Evolutionary conservation across 805 yeast species (phyloP), one percentile per base, ranked within the genome.

Genomic region (Scheffersomyces lignosus): DNA sequence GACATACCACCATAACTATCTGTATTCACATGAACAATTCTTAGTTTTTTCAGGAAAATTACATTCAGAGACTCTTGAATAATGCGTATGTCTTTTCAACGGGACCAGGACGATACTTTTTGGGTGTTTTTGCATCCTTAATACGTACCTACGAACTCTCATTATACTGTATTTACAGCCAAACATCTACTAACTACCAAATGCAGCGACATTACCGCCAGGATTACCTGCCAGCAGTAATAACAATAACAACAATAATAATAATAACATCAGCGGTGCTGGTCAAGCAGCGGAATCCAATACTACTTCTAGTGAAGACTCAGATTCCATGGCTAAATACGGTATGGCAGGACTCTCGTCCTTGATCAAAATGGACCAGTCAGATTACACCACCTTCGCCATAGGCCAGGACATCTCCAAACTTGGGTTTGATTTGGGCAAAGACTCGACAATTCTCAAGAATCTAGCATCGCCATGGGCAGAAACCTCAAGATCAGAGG

Each of bases 381-480:
- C 60, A 24, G 91, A 83, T 40, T 75, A 78, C 41, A 75, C 80
- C 8, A 72, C 78, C 15, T 77, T 83, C 33, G 84, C 90, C 4
- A 69, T 84, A 38, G 96, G 96, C 7, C 80, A 81, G 18, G 95
- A 88, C 53, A 62, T 87, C 30, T 77, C 75, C 38, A 74, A 79
- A 51, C 57, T 82, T 23, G 93, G 91, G 1, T 62, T 85, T 28
- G 81, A 83, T 48, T 61, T 86, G 46, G 55, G 67, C 3, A 58
- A 62, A 17, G 69, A 65, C 27, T 64, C 62, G n/a, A 70, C 74
- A 37, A 59, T 86, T 23, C 71, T 86, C 18, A 69, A 75, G 45
- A 78, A 81, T 5, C 80, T 91, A 53, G 83, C 95, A 16, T 85
- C 96, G 3, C 99, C 99, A 9, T 91, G 99, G 98, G 74, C 85